Conservation (phyloP, 768 basidiomycete species). For the Lactarius vividus region DNA sequence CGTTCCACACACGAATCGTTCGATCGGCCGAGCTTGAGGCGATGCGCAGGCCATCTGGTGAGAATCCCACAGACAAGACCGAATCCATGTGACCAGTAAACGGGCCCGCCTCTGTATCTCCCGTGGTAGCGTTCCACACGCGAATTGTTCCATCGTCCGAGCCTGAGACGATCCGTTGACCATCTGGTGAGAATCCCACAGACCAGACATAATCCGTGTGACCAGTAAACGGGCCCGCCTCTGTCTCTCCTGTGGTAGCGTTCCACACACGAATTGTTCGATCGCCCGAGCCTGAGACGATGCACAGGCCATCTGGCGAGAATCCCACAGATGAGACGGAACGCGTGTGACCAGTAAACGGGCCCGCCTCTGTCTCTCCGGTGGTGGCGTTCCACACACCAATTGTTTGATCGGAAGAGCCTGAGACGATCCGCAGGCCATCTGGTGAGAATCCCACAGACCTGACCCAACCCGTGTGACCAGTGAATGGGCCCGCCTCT, state of each 20-base stretch:
- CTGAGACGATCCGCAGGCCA: slow-evolving; percentile 29
- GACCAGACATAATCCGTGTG: too few relatives aligned
- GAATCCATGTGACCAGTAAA: background rate
- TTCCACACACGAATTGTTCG: slow-evolving; percentile 7
- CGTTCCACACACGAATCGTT: background rate
- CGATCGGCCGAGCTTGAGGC: background rate
- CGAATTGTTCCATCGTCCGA: background rate
- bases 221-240: background rate
- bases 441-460: background rate
- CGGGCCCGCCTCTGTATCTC: background rate
- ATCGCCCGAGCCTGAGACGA: slow-evolving; percentile 4
- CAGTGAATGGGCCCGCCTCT: background rate
- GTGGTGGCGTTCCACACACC: slow-evolving; percentile 2
- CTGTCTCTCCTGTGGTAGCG: background rate
- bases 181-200: background rate
- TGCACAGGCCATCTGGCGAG: slow-evolving; percentile 7
- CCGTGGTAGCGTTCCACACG: background rate
- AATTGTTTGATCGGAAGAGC: background rate
- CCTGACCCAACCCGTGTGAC: background rate
- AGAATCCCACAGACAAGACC: background rate
- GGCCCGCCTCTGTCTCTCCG: background rate
- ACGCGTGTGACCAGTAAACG: background rate
- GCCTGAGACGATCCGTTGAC: background rate
- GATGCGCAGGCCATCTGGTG: background rate
- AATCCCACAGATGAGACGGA: background rate